Evolutionary conservation across 768 basidiomycete species (phyloP), one percentile per base, ranked within the genome.

Genomic region (Xerocomus brunneocitrinus): DNA sequence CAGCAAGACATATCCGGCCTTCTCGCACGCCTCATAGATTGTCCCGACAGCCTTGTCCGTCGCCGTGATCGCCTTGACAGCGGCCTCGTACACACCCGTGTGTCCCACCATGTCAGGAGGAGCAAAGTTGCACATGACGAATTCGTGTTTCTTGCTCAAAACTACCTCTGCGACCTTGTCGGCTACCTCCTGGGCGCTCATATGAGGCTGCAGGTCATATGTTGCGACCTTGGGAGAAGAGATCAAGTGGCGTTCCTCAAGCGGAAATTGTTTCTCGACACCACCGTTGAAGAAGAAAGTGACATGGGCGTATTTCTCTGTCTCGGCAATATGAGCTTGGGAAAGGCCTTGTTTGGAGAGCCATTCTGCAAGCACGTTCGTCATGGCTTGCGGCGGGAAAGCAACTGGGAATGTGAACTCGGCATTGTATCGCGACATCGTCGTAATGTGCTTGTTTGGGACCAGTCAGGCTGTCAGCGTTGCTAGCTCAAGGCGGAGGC

Each of bases 231-330:
- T 95, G 39, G 93, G 95, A 14, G 91, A 94, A 4, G 90, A 81
- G 54, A 95, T 85, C 89, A 97, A 85, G 67, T 84, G 77, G 14
- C 95, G 78, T 60, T 90, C 87, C 66, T 97, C 95, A 32, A 75
- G 70, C 13, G 80, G 76, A 71, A 90, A 98, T 63, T 95, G 90
- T 67, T 93, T 90, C 76, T 97, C 95, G 28, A 93, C 84, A 52
- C 94, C 94, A 13, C 94, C 95, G 70, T 95, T 97, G 81, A 97
- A 95, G 81, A 95, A 97, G 78, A 97, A 95, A 0, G 94, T 98
- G 51, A 98, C 91, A 66, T 98, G 94, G 2, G 93, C 93, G 70
- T 95, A 98, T 73, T 98, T 95, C 69, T 95, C 94, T n/a, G 94
- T 95, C 70, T 97, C 94, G 81, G 92, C 94, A 50, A 97, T 82